These are phyloP conservation scores for Macaranga tanarius DNA, from an alignment of 441 rosid genomes.

Conservation along the genomic window DNA sequence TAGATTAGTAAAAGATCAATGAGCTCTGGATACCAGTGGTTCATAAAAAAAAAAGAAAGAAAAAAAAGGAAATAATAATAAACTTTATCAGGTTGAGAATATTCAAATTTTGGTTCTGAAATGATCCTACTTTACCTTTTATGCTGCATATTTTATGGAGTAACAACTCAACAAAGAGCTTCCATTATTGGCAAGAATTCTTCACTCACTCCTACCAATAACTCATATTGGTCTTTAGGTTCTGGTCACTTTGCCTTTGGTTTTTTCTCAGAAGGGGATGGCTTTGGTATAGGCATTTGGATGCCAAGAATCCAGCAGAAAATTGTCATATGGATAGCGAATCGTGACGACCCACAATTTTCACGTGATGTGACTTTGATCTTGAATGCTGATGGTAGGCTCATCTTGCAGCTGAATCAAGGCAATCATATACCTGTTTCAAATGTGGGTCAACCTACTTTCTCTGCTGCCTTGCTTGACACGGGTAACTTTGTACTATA, in stretches of 20 bases:
- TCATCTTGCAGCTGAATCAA: constrained; percentile 6
- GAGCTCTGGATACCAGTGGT: too few relatives aligned
- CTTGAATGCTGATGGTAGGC: constrained; percentile 21
- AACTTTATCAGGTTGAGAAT: too few relatives aligned
- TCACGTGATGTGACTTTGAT: constrained; percentile 12
- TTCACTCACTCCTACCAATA: constrained; percentile 9
- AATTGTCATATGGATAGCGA: constrained; percentile 37
- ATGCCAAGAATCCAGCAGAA: constrained; percentile 16
- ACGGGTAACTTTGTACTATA: constrained; percentile 41
- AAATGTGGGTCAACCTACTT: not conserved
- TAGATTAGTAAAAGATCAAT: too few relatives aligned
- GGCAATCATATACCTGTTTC: constrained; percentile 5
- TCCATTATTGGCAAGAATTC: constrained; percentile 11
- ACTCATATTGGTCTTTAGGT: constrained; percentile 21
- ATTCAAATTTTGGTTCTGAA: too few relatives aligned
- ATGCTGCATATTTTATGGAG: too few relatives aligned
- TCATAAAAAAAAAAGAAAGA: too few relatives aligned
- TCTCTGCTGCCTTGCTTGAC: constrained; percentile 36
- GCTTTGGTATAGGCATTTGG: constrained; percentile 31
- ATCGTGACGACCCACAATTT: constrained; percentile 23
- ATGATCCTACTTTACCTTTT: too few relatives aligned
- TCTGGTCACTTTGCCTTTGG: constrained; percentile 29
- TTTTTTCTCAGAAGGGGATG: constrained; percentile 27
- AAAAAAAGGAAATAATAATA: too few relatives aligned
- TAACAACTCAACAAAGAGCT: not conserved